These are phyloP conservation scores for Kockiozyma suomiensis DNA, from an alignment of 805 yeast genomes.

Conservation along the genomic window DNA sequence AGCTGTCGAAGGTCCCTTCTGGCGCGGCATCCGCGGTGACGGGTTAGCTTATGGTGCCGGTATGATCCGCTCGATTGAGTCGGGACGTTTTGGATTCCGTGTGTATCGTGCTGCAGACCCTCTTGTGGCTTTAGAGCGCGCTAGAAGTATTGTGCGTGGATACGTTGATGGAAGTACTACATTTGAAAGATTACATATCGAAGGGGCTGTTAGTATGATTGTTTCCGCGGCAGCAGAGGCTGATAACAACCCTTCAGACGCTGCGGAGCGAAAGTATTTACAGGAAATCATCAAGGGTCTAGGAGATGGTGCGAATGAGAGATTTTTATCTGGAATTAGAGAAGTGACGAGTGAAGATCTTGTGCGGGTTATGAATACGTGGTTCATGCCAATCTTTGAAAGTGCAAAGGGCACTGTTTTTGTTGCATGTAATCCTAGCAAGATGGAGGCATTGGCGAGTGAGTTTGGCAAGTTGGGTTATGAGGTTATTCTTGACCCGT, in stretches of 20 bases:
- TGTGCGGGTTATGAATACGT: constrained; percentile 52
- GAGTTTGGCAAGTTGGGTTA: constrained; percentile 62
- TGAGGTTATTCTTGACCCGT: constrained; percentile 58
- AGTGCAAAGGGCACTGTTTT: constrained; percentile 60
- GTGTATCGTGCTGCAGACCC: constrained; percentile 87
- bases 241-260: constrained; percentile 64
- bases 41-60: constrained; percentile 92
- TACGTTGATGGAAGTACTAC: constrained; percentile 56
- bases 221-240: constrained; percentile 70
- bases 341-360: constrained; percentile 54
- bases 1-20: constrained; percentile 93
- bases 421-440: constrained; percentile 72
- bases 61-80: constrained; percentile 60
- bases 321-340: constrained; percentile 57
- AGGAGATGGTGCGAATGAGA: constrained; percentile 64
- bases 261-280: constrained; percentile 66
- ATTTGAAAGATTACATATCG: constrained; percentile 62
- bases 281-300: constrained; percentile 69
- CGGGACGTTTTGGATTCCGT: constrained; percentile 65
- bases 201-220: constrained; percentile 75
- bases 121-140: constrained; percentile 51
- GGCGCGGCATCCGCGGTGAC: constrained; percentile 94
- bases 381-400: constrained; percentile 67
- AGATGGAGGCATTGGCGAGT: constrained; percentile 50
- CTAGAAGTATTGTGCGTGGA: constrained; percentile 54